phyloP scores from a whole-genome alignment of 2,329 filamentous ascomycete species.

The Aspergillus pseudoterreus region DNA sequence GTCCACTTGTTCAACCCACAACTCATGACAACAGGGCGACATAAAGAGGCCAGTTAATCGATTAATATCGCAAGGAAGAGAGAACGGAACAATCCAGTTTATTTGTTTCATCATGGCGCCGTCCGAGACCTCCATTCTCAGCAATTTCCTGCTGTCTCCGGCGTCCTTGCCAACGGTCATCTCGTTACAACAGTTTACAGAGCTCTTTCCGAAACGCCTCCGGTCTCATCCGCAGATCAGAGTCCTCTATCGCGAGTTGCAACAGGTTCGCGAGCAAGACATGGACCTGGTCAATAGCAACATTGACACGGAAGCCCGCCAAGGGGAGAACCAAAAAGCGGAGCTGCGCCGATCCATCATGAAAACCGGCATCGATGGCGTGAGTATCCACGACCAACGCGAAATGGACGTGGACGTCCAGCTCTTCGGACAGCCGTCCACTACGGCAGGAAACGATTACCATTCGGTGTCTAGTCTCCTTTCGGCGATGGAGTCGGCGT shows the following conservation, averaged over 20 bases:
- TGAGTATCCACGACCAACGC: conserved; percentile 30
- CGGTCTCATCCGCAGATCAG: conserved; percentile 65
- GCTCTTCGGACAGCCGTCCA: conserved; percentile 55
- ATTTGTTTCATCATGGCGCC: conserved; percentile 58
- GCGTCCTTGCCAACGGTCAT: conserved; percentile 70
- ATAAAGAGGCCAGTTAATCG: neutral
- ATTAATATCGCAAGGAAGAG: neutral
- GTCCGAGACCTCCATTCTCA: conserved; percentile 70
- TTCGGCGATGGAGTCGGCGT: conserved; percentile 65
- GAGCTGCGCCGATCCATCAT: conserved; percentile 33
- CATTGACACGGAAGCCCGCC: conserved; percentile 36
- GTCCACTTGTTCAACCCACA: neutral
- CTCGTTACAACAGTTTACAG: conserved; percentile 69
- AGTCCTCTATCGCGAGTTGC: conserved; percentile 73
- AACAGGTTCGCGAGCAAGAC: conserved; percentile 66
- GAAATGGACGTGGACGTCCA: conserved; percentile 49
- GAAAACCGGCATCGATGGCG: conserved; percentile 31
- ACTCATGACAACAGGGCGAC: neutral
- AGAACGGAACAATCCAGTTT: neutral
- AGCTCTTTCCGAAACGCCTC: conserved; percentile 67
- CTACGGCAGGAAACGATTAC: conserved; percentile 34
- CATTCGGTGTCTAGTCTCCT: conserved; percentile 65
- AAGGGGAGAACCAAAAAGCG: conserved; percentile 35
- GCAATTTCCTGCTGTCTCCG: conserved; percentile 73
- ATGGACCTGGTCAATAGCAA: conserved; percentile 64